phyloP scores from a whole-genome alignment of 164 flowering plant species.

The Hamamelis virginiana region DNA sequence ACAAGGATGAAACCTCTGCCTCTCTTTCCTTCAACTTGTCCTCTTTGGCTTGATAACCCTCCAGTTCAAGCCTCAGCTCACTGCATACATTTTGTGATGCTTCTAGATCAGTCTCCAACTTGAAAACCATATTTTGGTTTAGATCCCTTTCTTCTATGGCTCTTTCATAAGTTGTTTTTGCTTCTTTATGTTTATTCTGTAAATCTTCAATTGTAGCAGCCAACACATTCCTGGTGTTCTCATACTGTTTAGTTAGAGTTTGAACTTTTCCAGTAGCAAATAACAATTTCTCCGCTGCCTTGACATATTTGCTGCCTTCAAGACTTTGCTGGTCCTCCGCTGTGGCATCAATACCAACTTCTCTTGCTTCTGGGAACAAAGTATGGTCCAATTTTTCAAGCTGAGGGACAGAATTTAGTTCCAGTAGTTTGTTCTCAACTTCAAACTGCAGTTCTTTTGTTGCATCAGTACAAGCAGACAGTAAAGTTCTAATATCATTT shows the following conservation, averaged over 20 bases:
- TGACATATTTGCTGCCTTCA: slow-evolving; percentile 24
- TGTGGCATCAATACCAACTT: slow-evolving; percentile 21
- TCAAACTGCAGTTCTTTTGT: slow-evolving; percentile 44
- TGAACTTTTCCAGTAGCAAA: slow-evolving; percentile 38
- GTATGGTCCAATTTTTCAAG: slow-evolving; percentile 23
- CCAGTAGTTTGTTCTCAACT: slow-evolving; percentile 24
- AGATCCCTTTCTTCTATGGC: slow-evolving; percentile 51
- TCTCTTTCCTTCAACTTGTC: slow-evolving; percentile 52
- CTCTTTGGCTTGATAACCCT: slow-evolving; percentile 39
- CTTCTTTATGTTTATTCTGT: slow-evolving; percentile 45
- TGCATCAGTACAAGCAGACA: slow-evolving; percentile 61
- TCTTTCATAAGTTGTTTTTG: slow-evolving; percentile 31
- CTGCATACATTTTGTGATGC: slow-evolving; percentile 35
- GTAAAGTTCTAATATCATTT: slow-evolving; percentile 36
- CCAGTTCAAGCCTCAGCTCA: slow-evolving; percentile 43
- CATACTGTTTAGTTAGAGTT: slow-evolving; percentile 35
- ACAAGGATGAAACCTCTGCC: slow-evolving; percentile 41
- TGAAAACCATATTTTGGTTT: slow-evolving; percentile 32
- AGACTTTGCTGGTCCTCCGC: slow-evolving; percentile 16
- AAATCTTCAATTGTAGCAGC: slow-evolving; percentile 39
- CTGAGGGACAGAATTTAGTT: slow-evolving; percentile 28
- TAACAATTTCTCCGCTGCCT: slow-evolving; percentile 40
- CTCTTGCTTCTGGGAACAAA: slow-evolving; percentile 16
- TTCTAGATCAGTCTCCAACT: slow-evolving; percentile 58
- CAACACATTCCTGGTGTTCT: slow-evolving; percentile 30